These are phyloP conservation scores for Cucumis cinereus DNA, from an alignment of 306 rosid genomes.

Conservation along the genomic window DNA sequence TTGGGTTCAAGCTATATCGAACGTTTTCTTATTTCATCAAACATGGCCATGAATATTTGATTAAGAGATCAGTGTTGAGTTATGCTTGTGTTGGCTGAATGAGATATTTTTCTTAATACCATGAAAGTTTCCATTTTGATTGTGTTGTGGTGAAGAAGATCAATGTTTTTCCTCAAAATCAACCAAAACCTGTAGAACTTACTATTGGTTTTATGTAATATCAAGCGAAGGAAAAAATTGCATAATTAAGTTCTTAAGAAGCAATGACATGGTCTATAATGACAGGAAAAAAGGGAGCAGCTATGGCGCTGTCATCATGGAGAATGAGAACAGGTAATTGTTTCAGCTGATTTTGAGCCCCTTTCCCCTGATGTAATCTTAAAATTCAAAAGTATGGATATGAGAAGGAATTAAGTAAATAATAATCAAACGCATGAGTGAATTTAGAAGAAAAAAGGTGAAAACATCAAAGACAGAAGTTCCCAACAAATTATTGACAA, in stretches of 20 bases:
- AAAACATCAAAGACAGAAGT: not conserved
- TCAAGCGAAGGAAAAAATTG: not conserved
- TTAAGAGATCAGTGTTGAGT: not conserved
- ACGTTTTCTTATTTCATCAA: not conserved
- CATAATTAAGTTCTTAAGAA: not conserved
- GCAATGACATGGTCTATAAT: not conserved
- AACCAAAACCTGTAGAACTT: not conserved
- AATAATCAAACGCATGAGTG: no score
- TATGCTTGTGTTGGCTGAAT: not conserved
- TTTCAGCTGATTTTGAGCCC: not conserved
- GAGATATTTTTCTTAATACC: not conserved
- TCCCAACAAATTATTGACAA: not conserved
- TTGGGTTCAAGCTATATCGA: no score
- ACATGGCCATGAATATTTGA: no score
- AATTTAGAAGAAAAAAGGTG: no score
- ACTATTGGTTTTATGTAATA: not conserved
- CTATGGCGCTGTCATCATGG: slow-evolving; percentile 35
- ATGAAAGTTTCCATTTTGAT: not conserved
- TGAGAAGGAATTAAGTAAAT: not conserved
- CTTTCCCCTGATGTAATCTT: not conserved
- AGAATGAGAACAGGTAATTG: slow-evolving; percentile 48
- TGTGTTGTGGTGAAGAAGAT: not conserved
- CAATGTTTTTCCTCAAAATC: not conserved
- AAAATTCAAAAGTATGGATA: not conserved
- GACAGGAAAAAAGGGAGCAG: slow-evolving; percentile 71